These are phyloP conservation scores for Kazachstania psychrophila DNA, from an alignment of 805 yeast species.

Conservation along the genomic window DNA sequence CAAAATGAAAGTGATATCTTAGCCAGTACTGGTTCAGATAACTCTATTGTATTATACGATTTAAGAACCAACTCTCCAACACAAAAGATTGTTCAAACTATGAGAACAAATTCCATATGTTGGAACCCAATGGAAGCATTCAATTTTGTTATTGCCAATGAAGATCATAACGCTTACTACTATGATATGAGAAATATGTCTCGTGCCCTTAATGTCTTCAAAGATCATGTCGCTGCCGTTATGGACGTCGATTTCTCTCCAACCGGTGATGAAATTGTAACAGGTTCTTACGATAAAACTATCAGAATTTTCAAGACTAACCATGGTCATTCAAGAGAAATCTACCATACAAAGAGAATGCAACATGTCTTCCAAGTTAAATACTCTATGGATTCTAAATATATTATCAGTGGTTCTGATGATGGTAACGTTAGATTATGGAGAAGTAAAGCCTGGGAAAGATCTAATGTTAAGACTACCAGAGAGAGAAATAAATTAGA, in stretches of 20 bases:
- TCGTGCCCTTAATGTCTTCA: conserved; percentile 72
- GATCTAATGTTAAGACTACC: conserved; percentile 72
- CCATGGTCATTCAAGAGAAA: conserved; percentile 89
- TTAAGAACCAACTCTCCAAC: conserved; percentile 84
- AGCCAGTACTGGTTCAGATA: conserved; percentile 86
- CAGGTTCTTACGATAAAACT: conserved; percentile 93
- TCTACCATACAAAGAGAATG: conserved; percentile 96
- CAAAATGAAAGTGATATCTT: conserved; percentile 80
- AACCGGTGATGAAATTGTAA: conserved; percentile 90
- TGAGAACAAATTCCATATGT: conserved; percentile 76
- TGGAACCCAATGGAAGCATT: conserved; percentile 99
- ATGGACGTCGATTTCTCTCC: conserved; percentile 93
- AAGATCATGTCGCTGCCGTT: conserved; percentile 94
- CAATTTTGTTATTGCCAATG: conserved; percentile 83
- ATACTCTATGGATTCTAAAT: conserved; percentile 82
- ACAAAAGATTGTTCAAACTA: conserved; percentile 74
- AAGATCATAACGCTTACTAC: conserved; percentile 87
- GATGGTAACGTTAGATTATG: conserved; percentile 93
- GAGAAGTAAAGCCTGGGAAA: conserved; percentile 81
- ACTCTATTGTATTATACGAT: conserved; percentile 84
- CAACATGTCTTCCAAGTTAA: conserved; percentile 82
- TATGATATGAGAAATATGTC: conserved; percentile 95
- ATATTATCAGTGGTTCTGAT: conserved; percentile 84
- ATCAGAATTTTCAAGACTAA: conserved; percentile 65
- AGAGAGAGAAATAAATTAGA: conserved; percentile 76